Base-by-base conservation (phyloP, 2,329 filamentous ascomycete genomes). In the Ceratocystis lukuohia region DNA sequence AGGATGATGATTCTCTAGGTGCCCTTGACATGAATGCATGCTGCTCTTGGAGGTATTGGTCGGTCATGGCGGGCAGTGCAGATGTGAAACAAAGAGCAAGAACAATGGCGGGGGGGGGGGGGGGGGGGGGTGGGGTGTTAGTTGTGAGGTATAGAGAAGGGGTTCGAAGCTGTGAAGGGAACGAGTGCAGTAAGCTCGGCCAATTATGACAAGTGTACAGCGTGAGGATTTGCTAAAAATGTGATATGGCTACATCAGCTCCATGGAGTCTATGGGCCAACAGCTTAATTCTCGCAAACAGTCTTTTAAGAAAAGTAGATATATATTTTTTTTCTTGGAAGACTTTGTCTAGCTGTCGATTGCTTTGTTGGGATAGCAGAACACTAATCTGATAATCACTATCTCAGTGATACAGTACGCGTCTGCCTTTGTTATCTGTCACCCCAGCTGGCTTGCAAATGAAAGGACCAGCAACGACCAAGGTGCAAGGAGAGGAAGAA, bases 41-140 rank as follows among this genome's bases (percentile, higher is more conserved):
- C 71, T 78, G 76, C 69, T 78, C 75, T 71, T 77, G 76, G 69
- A 75, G 70, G 62, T 71, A 72, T 62, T 71, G 70, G 50, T 72
- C 71, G 65, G 70, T 70, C 75, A 87, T 89, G 7, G 8, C 17
- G 28, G 41, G 37, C 22, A 25, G 12, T 59, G 25, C 17, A 41
- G 41, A 28, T 41, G 41, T 61, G 41, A 48, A 41, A 45, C 12
- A 46, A 48, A 28, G 30, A 44, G 3, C 5, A 20, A 41, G 37
- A 10, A 56, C 17, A 30, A 37, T 41, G 57, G 7, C 1, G 8
- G 53, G 53, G 33, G 33, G 56, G 30, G 48, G 44, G 50, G 53
- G 33, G 33, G 59, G 46, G 61, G 20, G 17, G 28, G 3, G 17
- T 2, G n/a, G 6, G 10, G 46, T n/a, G 7, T 10, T 20, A n/a